These are phyloP conservation scores for Lactarius sanguifluus DNA, from an alignment of 768 basidiomycete genomes.

Conservation along the genomic window DNA sequence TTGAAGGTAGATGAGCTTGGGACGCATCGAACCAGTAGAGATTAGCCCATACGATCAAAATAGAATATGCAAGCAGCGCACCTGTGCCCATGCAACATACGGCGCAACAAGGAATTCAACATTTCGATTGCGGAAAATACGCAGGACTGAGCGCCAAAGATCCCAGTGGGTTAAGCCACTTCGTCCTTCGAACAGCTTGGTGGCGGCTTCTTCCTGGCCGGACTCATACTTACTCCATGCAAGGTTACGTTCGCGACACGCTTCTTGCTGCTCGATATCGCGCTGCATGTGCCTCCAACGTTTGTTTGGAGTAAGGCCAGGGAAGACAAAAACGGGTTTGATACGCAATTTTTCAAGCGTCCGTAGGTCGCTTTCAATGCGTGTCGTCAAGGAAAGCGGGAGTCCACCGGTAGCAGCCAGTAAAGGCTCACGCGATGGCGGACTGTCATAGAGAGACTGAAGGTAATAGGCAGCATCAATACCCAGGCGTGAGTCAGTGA, in stretches of 20 bases:
- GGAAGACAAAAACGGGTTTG: slow-evolving; percentile 98
- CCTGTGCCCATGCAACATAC: slow-evolving; percentile 95
- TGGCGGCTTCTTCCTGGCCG: slow-evolving; percentile 87
- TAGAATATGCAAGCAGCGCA: slow-evolving; percentile 41
- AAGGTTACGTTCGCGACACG: slow-evolving; percentile 71
- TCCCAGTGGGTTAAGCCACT: slow-evolving; percentile 78
- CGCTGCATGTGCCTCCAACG: slow-evolving; percentile 65
- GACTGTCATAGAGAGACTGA: slow-evolving; percentile 68
- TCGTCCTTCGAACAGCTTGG: slow-evolving; percentile 77
- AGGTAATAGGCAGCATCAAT: slow-evolving; percentile 96
- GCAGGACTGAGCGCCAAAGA: slow-evolving; percentile 88
- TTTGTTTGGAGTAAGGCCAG: slow-evolving; percentile 78
- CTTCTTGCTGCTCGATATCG: slow-evolving; percentile 51
- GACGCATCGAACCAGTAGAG: slow-evolving; percentile 15
- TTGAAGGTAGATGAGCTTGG: slow-evolving; percentile 90
- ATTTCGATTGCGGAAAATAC: slow-evolving; percentile 91
- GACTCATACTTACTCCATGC: slow-evolving; percentile 95
- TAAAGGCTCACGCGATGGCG: slow-evolving; percentile 82
- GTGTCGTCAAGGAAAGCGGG: slow-evolving; percentile 80
- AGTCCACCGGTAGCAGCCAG: slow-evolving; percentile 94
- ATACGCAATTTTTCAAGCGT: slow-evolving; percentile 87
- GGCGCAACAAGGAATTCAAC: slow-evolving; percentile 97
- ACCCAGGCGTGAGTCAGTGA: slow-evolving; percentile 91
- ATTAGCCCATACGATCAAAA: background rate
- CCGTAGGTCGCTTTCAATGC: slow-evolving; percentile 91